Base-by-base conservation (phyloP, 768 basidiomycete genomes). In the Roridomyces roridus region DNA sequence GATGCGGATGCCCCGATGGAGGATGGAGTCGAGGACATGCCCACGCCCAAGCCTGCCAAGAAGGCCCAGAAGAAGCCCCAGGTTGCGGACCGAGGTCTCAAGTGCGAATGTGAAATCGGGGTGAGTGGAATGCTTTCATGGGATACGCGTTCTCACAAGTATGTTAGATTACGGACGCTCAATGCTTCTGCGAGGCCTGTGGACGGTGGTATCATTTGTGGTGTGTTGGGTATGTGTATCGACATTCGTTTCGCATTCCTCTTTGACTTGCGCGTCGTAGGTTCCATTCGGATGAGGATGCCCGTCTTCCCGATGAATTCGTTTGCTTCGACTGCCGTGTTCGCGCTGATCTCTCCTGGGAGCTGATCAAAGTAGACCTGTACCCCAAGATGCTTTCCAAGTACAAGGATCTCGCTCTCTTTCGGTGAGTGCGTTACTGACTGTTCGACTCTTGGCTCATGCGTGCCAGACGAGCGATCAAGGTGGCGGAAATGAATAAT, bases 241-340 rank as follows among this genome's bases (percentile, higher is more conserved):
- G 26, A 37, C 10, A 11, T 10, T 23, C 24, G 11, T 41, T 35
- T 18, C 43, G 26, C 20, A 40, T 52, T 49, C 18, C 43, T 40
- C 23, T 9, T 42, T 48, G 18, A 60, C 31, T 25, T 34, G 31
- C 43, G 43, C 12, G 15, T 18, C 37, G 6, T 55, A 90, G 89
- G 25, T 93, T 83, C 69, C 88, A 92, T 64, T 81, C 83, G 6
- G 70, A 69, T 4, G 67, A 78, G 21, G 91, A 91, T 61, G 59
- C 67, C 23, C 81, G 85, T 12, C 73, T 92, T 39, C 90, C 89
- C 2, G 51, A 68, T 0, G 74, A 77, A 54, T 92, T 91, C 59
- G 65, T 80, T 25, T 94, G 91, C 72, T 88, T 92, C 70, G 86
- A 89, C 62, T 94, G 92, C 69, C 86, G 89, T 29, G 77, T 89